These are phyloP conservation scores for Sclerotiophoma versabilis DNA, from an alignment of 2,329 filamentous ascomycete genomes.

Conservation along the genomic window DNA sequence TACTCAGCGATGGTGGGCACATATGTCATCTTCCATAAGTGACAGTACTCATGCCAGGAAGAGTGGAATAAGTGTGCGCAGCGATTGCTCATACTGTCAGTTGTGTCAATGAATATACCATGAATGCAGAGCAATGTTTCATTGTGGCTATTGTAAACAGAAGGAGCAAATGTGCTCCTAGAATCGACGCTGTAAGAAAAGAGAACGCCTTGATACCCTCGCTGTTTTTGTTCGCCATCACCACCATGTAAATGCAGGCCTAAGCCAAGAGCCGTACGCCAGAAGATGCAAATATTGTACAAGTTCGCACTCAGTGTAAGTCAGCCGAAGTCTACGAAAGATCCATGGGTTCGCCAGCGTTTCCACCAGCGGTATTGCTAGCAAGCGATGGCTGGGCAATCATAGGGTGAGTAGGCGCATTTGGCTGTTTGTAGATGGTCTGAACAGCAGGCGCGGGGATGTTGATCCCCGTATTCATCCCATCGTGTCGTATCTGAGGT, in stretches of 20 bases:
- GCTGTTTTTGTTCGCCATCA: slow-evolving; percentile 15
- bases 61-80: too few relatives aligned
- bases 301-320: neutral
- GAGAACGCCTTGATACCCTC: slow-evolving; percentile 7
- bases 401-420: neutral
- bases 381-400: neutral
- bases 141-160: neutral
- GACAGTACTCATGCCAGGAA: too few relatives aligned
- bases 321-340: slow-evolving; percentile 10
- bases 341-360: slow-evolving; percentile 30
- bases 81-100: too few relatives aligned
- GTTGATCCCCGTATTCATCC: slow-evolving; percentile 30
- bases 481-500: slow-evolving; percentile 28
- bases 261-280: slow-evolving; percentile 13
- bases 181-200: neutral
- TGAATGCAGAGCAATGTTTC: neutral
- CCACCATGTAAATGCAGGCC: slow-evolving; percentile 18
- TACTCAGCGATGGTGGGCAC: too few relatives aligned
- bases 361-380: slow-evolving; percentile 1
- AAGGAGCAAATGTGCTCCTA: neutral
- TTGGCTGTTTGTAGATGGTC: slow-evolving; percentile 21
- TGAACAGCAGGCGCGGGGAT: slow-evolving; percentile 23
- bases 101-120: neutral
- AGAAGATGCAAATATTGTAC: slow-evolving; percentile 16
- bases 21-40: too few relatives aligned